These are phyloP conservation scores for Phytophthora fragariaefolia DNA, from an alignment of 352 stramenopile genomes.

Conservation along the genomic window DNA sequence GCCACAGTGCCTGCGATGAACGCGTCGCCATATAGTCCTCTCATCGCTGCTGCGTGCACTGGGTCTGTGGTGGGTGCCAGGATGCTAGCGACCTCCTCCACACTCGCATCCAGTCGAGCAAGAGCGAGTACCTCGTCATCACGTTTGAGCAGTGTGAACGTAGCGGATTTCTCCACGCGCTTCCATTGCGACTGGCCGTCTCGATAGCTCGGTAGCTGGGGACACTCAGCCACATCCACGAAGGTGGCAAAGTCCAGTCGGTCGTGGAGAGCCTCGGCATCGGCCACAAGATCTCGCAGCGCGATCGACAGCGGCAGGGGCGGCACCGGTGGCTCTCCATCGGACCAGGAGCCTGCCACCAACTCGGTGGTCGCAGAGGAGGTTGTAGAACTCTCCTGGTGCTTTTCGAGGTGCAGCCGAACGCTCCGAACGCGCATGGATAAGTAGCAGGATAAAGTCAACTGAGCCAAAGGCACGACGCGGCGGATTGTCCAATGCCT, in stretches of 20 bases:
- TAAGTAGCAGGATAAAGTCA: too few relatives aligned
- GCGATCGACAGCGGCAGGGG: constrained; percentile 25
- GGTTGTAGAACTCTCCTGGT: neutral
- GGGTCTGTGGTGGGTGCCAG: constrained; percentile 23
- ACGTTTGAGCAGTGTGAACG: constrained; percentile 34
- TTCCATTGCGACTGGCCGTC: constrained; percentile 31
- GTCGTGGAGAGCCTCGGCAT: constrained; percentile 27
- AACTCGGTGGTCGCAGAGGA: constrained; percentile 15
- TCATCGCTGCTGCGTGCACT: constrained; percentile 37
- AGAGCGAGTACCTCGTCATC: constrained; percentile 37
- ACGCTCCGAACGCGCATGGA: constrained; percentile 14
- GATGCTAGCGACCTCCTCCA: constrained; percentile 42
- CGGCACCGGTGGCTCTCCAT: constrained; percentile 20
- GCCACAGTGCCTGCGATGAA: constrained; percentile 45
- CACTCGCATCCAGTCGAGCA: constrained; percentile 30
- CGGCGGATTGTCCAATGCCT: constrained; percentile 20
- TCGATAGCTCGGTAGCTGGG: constrained; percentile 10
- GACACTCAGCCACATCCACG: constrained; percentile 23
- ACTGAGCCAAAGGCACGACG: too few relatives aligned
- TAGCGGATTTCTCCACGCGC: constrained; percentile 19
- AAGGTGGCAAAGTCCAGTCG: constrained; percentile 27
- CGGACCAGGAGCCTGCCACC: constrained; percentile 20
- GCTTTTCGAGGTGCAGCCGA: constrained; percentile 18
- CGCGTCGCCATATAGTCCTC: constrained; percentile 38
- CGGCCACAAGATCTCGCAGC: constrained; percentile 18